Percentiles rank a stretch among this genome's conserved stretches.
These are phyloP conservation scores for Termitomyces sp. DNA, from an alignment of 768 basidiomycete genomes.

Conservation along the genomic window DNA sequence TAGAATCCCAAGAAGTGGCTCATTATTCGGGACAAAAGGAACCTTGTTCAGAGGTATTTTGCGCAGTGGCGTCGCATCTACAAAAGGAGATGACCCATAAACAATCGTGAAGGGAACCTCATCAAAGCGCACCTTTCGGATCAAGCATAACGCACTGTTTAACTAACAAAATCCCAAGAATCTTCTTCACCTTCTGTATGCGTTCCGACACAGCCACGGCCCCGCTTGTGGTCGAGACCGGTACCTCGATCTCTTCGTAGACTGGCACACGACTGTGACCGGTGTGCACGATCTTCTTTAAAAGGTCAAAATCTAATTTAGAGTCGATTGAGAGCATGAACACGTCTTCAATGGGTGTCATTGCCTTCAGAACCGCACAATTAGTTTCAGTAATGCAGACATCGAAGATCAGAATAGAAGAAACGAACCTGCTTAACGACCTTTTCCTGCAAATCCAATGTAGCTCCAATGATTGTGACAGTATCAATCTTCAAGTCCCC, in stretches of 20 bases:
- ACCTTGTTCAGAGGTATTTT: constrained; percentile 84
- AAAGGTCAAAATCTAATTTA: constrained; percentile 72
- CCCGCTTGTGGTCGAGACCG: constrained; percentile 27
- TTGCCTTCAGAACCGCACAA: constrained; percentile 40
- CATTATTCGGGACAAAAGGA: constrained; percentile 81
- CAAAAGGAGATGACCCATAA: neutral
- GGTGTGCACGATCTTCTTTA: constrained; percentile 70
- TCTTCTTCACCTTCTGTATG: constrained; percentile 66
- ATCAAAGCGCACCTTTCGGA: constrained; percentile 53
- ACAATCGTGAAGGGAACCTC: neutral
- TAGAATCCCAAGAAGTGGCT: constrained; percentile 77
- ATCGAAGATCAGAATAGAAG: neutral
- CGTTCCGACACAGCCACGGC: constrained; percentile 16
- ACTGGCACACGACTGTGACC: constrained; percentile 86
- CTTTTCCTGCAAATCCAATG: constrained; percentile 86
- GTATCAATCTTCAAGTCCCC: constrained; percentile 87
- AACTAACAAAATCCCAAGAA: constrained; percentile 81
- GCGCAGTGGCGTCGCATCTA: constrained; percentile 79
- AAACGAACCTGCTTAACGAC: constrained; percentile 56
- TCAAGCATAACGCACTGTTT: constrained; percentile 89
- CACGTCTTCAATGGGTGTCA: constrained; percentile 75
- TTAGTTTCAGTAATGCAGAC: neutral
- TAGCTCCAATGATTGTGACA: constrained; percentile 85
- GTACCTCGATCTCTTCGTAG: constrained; percentile 70
- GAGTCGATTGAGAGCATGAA: constrained; percentile 90